Evolutionary conservation across 306 rosid species (phyloP).

Genomic region (Corylus avellana): DNA sequence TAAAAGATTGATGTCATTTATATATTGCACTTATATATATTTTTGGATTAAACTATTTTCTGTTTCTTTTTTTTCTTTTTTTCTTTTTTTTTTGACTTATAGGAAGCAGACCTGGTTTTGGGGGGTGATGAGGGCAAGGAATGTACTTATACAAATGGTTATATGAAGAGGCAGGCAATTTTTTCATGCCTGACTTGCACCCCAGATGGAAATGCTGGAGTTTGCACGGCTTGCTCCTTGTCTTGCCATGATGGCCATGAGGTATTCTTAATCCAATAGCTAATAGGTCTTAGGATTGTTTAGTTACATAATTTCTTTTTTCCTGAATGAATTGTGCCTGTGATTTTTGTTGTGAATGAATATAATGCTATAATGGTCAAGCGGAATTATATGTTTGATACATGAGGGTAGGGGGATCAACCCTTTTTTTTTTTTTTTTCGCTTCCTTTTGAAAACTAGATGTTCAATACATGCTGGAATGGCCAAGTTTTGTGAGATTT

Average conservation of each 20-base stretch:
- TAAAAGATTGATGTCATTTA: background rate
- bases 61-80: background rate
- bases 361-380: background rate
- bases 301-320: no score
- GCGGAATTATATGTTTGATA: constrained; percentile 11
- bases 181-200: constrained; percentile 96
- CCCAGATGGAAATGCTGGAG: constrained; percentile 97
- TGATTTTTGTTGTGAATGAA: constrained; percentile 6
- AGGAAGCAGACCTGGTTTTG: constrained; percentile 95
- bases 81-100: constrained; percentile 1
- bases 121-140: constrained; percentile 99
- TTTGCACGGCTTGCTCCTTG: constrained; percentile 98
- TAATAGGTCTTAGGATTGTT: background rate
- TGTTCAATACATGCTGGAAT: no score
- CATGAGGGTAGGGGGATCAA: background rate
- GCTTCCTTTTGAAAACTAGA: no score
- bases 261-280: constrained; percentile 40
- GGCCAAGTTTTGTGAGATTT: background rate
- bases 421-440: no score
- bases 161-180: constrained; percentile 96
- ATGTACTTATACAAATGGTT: constrained; percentile 86
- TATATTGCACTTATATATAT: background rate
- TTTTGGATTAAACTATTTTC: background rate
- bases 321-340: background rate
- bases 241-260: constrained; percentile 99